These are phyloP conservation scores for Novymonas esmeraldas DNA, from an alignment of 208 protist species.

Conservation along the genomic window DNA sequence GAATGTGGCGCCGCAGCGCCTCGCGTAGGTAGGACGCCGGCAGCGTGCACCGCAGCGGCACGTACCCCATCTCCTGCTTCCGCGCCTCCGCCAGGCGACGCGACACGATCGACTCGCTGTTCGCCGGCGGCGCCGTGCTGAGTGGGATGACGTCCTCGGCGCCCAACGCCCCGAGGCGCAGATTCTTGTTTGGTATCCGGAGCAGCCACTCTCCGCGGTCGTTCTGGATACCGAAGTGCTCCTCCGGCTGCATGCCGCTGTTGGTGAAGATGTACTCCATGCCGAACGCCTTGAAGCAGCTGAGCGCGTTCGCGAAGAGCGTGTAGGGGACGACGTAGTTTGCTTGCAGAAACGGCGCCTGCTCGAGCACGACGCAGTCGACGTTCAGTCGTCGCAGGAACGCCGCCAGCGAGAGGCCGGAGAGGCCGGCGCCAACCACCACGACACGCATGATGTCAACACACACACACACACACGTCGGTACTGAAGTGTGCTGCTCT, in stretches of 20 bases:
- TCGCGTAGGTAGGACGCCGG: constrained; percentile 55
- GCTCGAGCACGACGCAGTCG: constrained; percentile 88
- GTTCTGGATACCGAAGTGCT: constrained; percentile 74
- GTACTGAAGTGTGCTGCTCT: too few relatives aligned
- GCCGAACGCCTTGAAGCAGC: constrained; percentile 87
- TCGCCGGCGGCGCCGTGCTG: constrained; percentile 77
- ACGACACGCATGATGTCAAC: constrained; percentile 68
- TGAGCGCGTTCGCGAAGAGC: constrained; percentile 88
- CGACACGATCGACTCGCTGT: constrained; percentile 87
- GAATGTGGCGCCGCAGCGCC: constrained; percentile 63
- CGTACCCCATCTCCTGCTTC: constrained; percentile 72
- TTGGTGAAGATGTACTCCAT: constrained; percentile 67
- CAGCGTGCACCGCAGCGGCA: constrained; percentile 78
- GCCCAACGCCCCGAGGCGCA: constrained; percentile 51
- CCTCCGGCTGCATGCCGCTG: constrained; percentile 49
- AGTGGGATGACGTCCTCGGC: constrained; percentile 76
- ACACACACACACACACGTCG: too few relatives aligned
- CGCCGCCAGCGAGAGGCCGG: constrained; percentile 75
- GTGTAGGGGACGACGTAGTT: constrained; percentile 66
- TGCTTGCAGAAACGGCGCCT: constrained; percentile 70
- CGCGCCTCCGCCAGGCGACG: constrained; percentile 56
- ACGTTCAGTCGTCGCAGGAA: constrained; percentile 84
- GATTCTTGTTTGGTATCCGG: constrained; percentile 56
- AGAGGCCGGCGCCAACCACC: constrained; percentile 86
- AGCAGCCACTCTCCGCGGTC: constrained; percentile 62